Evolutionary conservation across 2,329 filamentous ascomycete species (phyloP).

Genomic region (Periconia digitata): DNA sequence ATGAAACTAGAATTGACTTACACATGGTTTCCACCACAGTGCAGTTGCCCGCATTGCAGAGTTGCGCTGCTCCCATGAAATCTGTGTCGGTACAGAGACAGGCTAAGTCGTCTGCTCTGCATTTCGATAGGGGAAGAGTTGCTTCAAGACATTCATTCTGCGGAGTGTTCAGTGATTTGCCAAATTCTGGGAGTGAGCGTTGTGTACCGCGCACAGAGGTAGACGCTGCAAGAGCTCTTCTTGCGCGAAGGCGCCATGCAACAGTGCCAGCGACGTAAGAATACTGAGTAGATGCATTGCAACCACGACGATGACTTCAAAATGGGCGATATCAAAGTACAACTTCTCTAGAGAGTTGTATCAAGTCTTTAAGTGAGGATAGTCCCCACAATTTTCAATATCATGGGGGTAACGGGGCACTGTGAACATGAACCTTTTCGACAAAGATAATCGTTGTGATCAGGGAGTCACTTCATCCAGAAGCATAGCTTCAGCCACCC

Average conservation of each 20-base stretch:
- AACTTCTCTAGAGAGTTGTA: too few species aligned
- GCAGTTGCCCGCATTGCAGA: slow-evolving; percentile 32
- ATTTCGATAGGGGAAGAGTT: slow-evolving; percentile 17
- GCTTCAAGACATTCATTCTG: slow-evolving; percentile 21
- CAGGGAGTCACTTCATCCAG: neutral
- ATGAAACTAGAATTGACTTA: neutral
- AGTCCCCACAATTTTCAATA: neutral
- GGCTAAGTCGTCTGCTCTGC: slow-evolving; percentile 22
- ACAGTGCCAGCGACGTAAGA: neutral
- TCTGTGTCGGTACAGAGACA: slow-evolving; percentile 30
- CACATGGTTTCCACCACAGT: slow-evolving; percentile 27
- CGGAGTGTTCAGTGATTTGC: neutral
- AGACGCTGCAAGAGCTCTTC: neutral
- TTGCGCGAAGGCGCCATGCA: neutral
- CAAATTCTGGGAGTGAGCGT: neutral
- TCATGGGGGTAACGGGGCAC: too few species aligned
- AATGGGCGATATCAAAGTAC: too few species aligned
- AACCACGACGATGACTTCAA: neutral
- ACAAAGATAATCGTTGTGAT: neutral
- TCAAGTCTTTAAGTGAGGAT: too few species aligned
- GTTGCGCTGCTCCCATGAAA: slow-evolving; percentile 22
- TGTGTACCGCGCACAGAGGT: slow-evolving; percentile 2
- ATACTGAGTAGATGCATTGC: neutral
- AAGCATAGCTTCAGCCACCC: too few species aligned
- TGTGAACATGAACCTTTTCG: neutral